These are phyloP conservation scores for Colletotrichum tanaceti DNA, from an alignment of 2,329 filamentous ascomycete species.

Conservation along the genomic window DNA sequence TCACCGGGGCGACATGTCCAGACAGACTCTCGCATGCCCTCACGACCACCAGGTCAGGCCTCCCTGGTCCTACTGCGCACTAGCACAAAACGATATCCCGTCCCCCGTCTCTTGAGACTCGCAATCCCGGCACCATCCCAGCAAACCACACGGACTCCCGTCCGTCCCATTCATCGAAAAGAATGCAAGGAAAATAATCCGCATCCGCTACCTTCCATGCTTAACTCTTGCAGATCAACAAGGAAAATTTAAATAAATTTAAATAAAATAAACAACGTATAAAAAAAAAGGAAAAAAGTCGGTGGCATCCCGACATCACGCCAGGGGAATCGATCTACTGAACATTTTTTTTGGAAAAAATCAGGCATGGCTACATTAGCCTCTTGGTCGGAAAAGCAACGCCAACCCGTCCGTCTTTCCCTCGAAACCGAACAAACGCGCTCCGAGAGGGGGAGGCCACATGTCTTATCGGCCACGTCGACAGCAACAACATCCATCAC, in stretches of 20 bases:
- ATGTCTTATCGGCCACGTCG: background rate
- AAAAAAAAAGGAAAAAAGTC: too few relatives aligned
- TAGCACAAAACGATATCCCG: background rate
- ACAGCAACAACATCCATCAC: background rate
- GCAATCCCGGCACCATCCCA: slow-evolving; percentile 14
- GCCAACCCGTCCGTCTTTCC: background rate
- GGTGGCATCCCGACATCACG: too few relatives aligned
- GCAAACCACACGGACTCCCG: slow-evolving; percentile 31
- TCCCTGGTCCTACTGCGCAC: background rate
- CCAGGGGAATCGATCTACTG: too few relatives aligned
- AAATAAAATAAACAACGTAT: too few relatives aligned
- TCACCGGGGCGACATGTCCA: too few relatives aligned
- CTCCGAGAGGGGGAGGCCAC: background rate
- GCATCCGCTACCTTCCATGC: slow-evolving; percentile 2
- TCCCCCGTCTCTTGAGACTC: slow-evolving; percentile 6
- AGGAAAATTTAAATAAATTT: background rate
- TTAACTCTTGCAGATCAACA: slow-evolving; percentile 1
- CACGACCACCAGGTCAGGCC: background rate
- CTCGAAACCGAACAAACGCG: too few relatives aligned
- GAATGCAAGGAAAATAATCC: slow-evolving; percentile 1
- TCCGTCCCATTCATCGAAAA: slow-evolving; percentile 6
- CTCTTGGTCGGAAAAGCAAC: too few relatives aligned
- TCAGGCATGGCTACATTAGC: too few relatives aligned
- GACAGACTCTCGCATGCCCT: background rate
- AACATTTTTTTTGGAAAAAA: too few relatives aligned